Base-by-base conservation (phyloP, 192 early-diverging fungal genomes). In the Coemansia furcata region DNA sequence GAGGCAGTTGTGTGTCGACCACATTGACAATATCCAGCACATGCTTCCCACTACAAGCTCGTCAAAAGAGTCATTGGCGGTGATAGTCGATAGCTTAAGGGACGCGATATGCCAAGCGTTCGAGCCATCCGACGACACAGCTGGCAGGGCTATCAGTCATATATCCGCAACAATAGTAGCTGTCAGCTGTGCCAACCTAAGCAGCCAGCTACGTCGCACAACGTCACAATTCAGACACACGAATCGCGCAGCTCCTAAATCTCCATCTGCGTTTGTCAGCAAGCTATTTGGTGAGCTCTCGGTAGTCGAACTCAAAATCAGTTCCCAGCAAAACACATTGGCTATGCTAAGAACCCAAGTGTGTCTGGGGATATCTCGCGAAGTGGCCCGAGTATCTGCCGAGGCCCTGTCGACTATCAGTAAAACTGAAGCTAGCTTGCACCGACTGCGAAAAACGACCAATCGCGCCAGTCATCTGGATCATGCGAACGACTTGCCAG, bases 181-280 rank as follows among this genome's bases (percentile, higher is more conserved):
- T 11, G 8, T 35, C 3, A 67, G 73, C 60, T 76, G 73, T 26
- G 35, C 9, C 49, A 67, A 47, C 32, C 62, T 81, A n/a, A 60
- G 44, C n/a, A 73, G 66, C 42, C 73, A 81, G 23, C 60, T 81
- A 33, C 78, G 78, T 1, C 78, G 78, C 17, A 75, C 78, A 39
- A 76, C 73, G 14, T 75, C 78, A 60, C 78, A 72, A 49, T 82
- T 65, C 46, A 60, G 80, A 38, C 74, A 76, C 52, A 82, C 80
- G 0, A 77, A 77, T 11, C 71, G 80, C 29, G 58, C 26, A 23
- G 60, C 79, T 15, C 80, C 80, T 14, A 62, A 64, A 0, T 17
- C 38, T 2, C 55, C 80, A 3, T 82, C 80, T 8, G 35, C 55
- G 8, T 82, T 72, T 60, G 61, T 76, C 4, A 33, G 46, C 21